Evolutionary conservation across 805 yeast species (phyloP).

Genomic region (Maudiozyma serrabonitensis): DNA sequence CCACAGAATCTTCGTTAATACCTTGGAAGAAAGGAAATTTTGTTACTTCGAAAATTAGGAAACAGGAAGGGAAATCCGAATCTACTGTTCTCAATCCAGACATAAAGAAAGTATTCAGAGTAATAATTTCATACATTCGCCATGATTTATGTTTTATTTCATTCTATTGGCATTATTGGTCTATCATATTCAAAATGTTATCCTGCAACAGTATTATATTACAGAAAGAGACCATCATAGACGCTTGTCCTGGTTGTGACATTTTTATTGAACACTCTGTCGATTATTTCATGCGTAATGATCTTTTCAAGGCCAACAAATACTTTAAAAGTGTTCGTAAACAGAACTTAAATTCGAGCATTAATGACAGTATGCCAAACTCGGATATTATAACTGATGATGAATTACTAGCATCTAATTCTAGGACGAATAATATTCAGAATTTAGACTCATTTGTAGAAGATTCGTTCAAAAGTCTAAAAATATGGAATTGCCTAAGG

Average conservation of each 20-base stretch:
- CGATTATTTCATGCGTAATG: constrained; percentile 11
- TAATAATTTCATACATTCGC: constrained; percentile 24
- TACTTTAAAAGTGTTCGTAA: constrained; percentile 7
- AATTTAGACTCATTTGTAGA: constrained; percentile 10
- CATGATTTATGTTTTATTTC: constrained; percentile 21
- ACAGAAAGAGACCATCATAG: neutral
- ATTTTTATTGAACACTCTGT: constrained; percentile 15
- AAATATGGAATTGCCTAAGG: constrained; percentile 21
- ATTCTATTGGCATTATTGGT: constrained; percentile 29
- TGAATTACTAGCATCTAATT: constrained; percentile 1
- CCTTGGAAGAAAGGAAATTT: constrained; percentile 20
- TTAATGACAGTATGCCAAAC: constrained; percentile 5
- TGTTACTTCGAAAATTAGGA: neutral
- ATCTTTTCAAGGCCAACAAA: constrained; percentile 9
- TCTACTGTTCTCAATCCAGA: constrained; percentile 2
- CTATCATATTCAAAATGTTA: constrained; percentile 8
- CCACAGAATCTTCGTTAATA: constrained; percentile 5
- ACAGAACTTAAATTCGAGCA: neutral
- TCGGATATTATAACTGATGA: constrained; percentile 1
- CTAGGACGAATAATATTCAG: neutral
- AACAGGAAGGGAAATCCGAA: neutral
- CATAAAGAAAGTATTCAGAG: constrained; percentile 15
- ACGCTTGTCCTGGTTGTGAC: constrained; percentile 10
- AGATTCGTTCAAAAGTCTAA: constrained; percentile 16
- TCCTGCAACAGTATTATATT: neutral